Percentiles rank a stretch among this genome's conserved stretches.
Conservation (phyloP, 352 stramenopile species). For the Pythium phragmiticola region DNA sequence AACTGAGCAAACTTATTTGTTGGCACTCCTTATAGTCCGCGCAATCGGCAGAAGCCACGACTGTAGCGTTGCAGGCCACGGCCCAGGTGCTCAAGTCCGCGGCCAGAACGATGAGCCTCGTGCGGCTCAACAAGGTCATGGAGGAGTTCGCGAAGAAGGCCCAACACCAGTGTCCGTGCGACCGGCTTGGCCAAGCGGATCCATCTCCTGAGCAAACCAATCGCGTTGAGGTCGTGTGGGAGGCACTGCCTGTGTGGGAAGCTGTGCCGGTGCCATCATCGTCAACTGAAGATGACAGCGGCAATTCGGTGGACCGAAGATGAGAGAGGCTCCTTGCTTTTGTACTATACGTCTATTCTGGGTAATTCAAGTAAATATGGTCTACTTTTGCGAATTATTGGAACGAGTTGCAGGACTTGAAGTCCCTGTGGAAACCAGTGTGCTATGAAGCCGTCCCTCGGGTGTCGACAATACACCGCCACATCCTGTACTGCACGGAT, state of each 20-base stretch:
- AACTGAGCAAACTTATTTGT: background rate
- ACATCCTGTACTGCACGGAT: too few species aligned
- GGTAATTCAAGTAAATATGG: background rate
- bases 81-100: conserved; percentile 80
- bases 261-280: background rate
- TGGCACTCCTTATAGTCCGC: conserved; percentile 75
- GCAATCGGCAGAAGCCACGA: conserved; percentile 95
- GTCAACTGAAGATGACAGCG: background rate
- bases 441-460: too few species aligned
- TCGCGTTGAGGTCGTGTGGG: background rate
- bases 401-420: background rate
- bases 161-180: background rate
- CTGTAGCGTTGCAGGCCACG: conserved; percentile 69
- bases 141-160: conserved; percentile 96
- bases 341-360: background rate
- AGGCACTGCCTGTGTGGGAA: background rate
- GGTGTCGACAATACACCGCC: too few species aligned
- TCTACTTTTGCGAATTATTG: background rate
- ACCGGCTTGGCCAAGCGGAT: background rate
- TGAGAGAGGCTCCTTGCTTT: background rate
- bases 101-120: conserved; percentile 96
- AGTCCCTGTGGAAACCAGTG: background rate
- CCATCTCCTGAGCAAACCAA: background rate
- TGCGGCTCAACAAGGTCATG: conserved; percentile 97
- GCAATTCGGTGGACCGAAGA: background rate